Base-by-base conservation (phyloP, 169 alveolate genomes). In the Cystoisospora suis region DNA sequence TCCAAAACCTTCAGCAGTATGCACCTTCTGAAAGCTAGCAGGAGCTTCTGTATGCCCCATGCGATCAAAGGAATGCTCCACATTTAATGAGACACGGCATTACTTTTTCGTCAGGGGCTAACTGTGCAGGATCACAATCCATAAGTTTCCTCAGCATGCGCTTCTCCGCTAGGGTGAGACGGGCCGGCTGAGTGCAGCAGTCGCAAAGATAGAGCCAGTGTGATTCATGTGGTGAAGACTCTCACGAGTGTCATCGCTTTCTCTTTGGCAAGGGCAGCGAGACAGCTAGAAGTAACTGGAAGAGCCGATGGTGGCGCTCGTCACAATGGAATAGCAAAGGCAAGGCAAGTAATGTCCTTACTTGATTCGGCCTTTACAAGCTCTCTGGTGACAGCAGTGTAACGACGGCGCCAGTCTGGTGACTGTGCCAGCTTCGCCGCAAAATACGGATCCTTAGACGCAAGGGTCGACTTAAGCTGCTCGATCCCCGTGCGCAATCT, bases 241-340 rank as follows among this genome's bases (percentile, higher is more conserved):
- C 56, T 72, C 23, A 72, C 83, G 17, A 38, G 83, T 53, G 42
- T 38, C 83, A 72, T 72, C 38, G 38, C 27, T 17, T 72, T 72
- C 56, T 72, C 83, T 38, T 72, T 72, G 42, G 83, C 83, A 72
- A 72, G 83, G 12, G 83, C 83, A 17, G 46, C 83, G 23, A 72
- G 53, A 27, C 83, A 72, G 83, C 83, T 38, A 0, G 53, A 34
- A 29, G 32, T 72, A 3, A 72, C 83, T 72, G 56, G 42, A 38
- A 29, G 27, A 36, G 12, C 12, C 65, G 23, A 23, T 53, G 65
- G 23, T 12, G 9, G 56, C 42, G 32, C 27, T 5, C 75, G 7
- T 20, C 7, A 29, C 29, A 6, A 9, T 17, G 75, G 6, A 61
- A 12, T 38, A 15, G 75, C 75, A 20, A n/a, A 17, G 75, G 17